Base-by-base conservation (phyloP, 1,284 basidiomycete genomes). In the Ganoderma lingzhi region DNA sequence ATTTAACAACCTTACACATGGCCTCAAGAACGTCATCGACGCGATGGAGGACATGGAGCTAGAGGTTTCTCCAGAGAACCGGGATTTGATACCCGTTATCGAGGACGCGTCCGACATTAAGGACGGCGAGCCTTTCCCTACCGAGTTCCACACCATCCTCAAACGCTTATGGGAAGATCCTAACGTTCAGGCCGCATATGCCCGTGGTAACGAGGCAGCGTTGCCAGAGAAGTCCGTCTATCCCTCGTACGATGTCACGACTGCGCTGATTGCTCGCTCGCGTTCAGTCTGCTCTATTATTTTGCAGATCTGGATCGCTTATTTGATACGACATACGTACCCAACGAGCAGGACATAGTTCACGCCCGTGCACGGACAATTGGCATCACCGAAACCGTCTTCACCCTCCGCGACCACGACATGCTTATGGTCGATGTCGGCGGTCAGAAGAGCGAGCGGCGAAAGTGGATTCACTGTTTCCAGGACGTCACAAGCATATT, bases 321-420 rank as follows among this genome's bases (percentile, higher is more conserved):
- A n/a, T 97, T 96, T 78, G 82, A 87, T 55, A 85, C 88, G 0
- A 77, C 80, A 1, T 98, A 95, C 77, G 78, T 82, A 55, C 96
- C 96, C 2, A 89, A 86, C 0, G 90, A 94, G 71, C 91, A 94
- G 77, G 93, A 96, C 78, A 96, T 98, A 72, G 89, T 98, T 45
- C 92, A 91, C 44, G 93, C 92, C 71, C 87, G 96, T 69, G 93
- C 93, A 64, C 92, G 96, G 75, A 97, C 96, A 44, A 95, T 95
- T 32, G 96, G 96, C 42, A 98, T 98, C 78, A 95, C 93, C n/a
- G 96, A 98, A 81, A 98, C 95, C 0, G 88, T 90, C 30, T 98
- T 98, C 81, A 84, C 87, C 60, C 84, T 94, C 44, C 84, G 86
- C 69, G 90, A 91, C 44, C 90, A 93, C 67, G 90, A 93, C 73